These are phyloP conservation scores for Myxozyma kluyveri DNA, from an alignment of 805 yeast species.

Conservation along the genomic window DNA sequence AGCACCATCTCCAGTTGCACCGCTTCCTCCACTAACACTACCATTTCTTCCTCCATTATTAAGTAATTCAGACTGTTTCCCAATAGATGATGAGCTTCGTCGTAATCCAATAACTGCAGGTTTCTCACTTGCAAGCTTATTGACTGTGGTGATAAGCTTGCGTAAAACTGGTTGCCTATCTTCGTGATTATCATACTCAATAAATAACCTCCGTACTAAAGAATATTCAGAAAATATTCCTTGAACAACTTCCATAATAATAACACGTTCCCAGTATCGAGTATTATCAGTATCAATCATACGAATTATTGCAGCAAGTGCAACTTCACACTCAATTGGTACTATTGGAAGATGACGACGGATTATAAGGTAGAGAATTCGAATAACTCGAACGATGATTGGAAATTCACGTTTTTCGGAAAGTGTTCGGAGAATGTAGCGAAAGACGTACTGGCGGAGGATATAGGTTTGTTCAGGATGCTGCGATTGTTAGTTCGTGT, in stretches of 20 bases:
- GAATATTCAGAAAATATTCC: constrained; percentile 57
- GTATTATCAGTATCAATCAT: constrained; percentile 57
- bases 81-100: constrained; percentile 12
- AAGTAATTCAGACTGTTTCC: neutral
- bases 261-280: constrained; percentile 68
- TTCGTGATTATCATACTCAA: constrained; percentile 57
- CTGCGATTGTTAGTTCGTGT: constrained; percentile 12
- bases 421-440: constrained; percentile 67
- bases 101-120: constrained; percentile 37
- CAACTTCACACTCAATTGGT: constrained; percentile 76
- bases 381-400: constrained; percentile 67
- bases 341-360: constrained; percentile 59
- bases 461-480: constrained; percentile 67
- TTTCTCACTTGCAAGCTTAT: constrained; percentile 40
- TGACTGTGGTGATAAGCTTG: constrained; percentile 51
- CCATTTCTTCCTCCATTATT: neutral
- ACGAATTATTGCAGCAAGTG: constrained; percentile 71
- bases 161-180: constrained; percentile 60
- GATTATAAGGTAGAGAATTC: constrained; percentile 64
- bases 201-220: constrained; percentile 52
- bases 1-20: neutral
- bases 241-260: constrained; percentile 71
- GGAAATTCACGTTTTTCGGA: constrained; percentile 62
- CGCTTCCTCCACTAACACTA: neutral
- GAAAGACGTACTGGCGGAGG: constrained; percentile 67